Conservation (phyloP, 2,329 filamentous ascomycete genomes). For the Diaporthe sp. region DNA sequence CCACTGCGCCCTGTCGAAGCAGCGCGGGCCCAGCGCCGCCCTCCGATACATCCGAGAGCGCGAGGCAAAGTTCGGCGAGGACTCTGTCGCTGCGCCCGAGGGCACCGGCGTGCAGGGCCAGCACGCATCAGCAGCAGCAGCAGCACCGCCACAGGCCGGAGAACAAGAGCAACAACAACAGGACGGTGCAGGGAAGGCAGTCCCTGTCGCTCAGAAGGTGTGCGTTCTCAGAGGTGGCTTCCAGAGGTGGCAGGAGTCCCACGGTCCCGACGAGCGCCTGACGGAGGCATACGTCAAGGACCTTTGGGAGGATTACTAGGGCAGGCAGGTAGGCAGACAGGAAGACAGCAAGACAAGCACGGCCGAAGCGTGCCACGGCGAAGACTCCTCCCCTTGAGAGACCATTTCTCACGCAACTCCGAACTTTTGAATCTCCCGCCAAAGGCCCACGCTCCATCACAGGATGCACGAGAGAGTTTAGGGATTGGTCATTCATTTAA, state of each 20-base stretch:
- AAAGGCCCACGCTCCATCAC: background rate
- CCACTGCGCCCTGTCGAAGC: conserved; percentile 93
- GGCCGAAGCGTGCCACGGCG: background rate
- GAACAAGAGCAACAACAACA: conserved; percentile 47
- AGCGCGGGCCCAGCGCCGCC: conserved; percentile 88
- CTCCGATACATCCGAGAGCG: conserved; percentile 82
- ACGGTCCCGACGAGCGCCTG: conserved; percentile 82
- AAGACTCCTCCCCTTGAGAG: background rate
- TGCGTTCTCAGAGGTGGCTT: conserved; percentile 89
- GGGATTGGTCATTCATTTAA: background rate
- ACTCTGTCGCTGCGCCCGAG: conserved; percentile 41
- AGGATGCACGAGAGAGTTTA: conserved; percentile 29
- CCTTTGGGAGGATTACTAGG: conserved; percentile 78
- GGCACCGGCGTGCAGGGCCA: conserved; percentile 21
- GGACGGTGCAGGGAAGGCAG: conserved; percentile 42
- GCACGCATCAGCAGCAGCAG: conserved; percentile 46
- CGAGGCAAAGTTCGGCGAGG: conserved; percentile 60
- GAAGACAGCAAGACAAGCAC: background rate
- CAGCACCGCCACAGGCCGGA: conserved; percentile 41
- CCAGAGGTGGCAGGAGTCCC: conserved; percentile 87
- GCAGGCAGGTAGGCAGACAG: background rate
- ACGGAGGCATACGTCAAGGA: conserved; percentile 90
- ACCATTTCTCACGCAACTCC: background rate
- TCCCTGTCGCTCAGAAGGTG: conserved; percentile 73
- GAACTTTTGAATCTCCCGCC: background rate